Base-by-base conservation (phyloP, 352 stramenopile species). In the Phytophthora pseudosyringae region DNA sequence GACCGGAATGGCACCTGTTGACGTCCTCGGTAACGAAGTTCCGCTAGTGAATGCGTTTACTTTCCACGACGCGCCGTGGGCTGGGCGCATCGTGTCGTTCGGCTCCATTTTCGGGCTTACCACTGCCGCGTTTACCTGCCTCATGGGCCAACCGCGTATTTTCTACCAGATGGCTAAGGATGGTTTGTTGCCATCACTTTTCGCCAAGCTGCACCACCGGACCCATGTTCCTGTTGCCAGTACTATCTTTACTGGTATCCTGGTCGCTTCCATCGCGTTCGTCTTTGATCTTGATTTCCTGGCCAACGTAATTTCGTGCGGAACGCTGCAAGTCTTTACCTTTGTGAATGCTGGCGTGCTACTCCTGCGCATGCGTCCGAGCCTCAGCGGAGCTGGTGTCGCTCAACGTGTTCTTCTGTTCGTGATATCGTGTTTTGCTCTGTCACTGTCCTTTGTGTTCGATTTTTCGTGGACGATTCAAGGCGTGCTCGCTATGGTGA, bases 31-130 rank as follows among this genome's bases (percentile, higher is more conserved):
- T 15, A 71, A 73, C 6, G 73, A 93, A 10, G 82, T 97, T 44
- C 88, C 88, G 32, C 78, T 97, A 25, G 80, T 94, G 36, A 94
- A 93, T 55, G 90, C 89, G 12, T 96, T 97, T 55, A 63, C 74
- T 10, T 93, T 89, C 58, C 81, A 94, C 48, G 55, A 89, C 41
- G 63, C 80, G 28, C 69, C 71, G 2, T 96, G 88, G 88, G 87
- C 89, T 15, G 78, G 77, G 43, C 78, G 83, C 29, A 82, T 98
- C 31, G 83, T 98, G 21, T 97, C 89, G 8, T 96, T 95, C 46
- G 93, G 93, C 36, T 97, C 90, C n/a, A 94, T 97, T 58, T 97
- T 97, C 65, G 90, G 91, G 2, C 86, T 98, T 54, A 97, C 89
- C 6, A 96, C 89, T 4, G 86, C 88, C 0, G 90, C 89, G 6